Conservation (phyloP, 192 early-diverging fungal genomes). For the Coemansia guatemalensis region DNA sequence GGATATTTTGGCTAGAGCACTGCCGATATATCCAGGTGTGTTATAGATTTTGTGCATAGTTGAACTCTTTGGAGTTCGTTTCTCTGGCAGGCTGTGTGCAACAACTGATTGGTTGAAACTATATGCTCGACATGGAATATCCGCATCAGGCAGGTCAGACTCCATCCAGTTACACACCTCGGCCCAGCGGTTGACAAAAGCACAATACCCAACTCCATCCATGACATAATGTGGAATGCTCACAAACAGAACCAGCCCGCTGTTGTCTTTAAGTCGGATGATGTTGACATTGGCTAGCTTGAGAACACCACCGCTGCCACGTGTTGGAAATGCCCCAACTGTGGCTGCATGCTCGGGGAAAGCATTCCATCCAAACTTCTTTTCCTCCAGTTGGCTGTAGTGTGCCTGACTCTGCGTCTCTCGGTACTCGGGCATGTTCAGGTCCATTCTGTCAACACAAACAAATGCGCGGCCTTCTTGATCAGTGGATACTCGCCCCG, state of each 20-base stretch:
- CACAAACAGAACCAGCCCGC: constrained; percentile 22
- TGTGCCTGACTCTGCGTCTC: constrained; percentile 15
- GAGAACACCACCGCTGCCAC: constrained; percentile 2
- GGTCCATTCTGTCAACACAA: constrained; percentile 5
- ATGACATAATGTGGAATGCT: constrained; percentile 22
- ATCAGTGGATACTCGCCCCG: constrained; percentile 6
- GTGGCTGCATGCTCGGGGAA: constrained; percentile 4
- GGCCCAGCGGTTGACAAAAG: constrained; percentile 27
- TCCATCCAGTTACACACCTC: constrained; percentile 11
- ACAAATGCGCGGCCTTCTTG: constrained; percentile 1
- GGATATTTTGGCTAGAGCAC: constrained; percentile 10
- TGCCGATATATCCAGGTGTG: constrained; percentile 5
- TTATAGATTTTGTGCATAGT: constrained; percentile 17
- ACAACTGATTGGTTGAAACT: constrained; percentile 36
- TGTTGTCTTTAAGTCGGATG: constrained; percentile 18
- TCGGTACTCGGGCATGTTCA: constrained; percentile 30
- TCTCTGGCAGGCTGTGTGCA: constrained; percentile 14
- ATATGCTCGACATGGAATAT: neutral
- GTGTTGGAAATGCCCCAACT: neutral
- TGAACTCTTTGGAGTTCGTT: constrained; percentile 5
- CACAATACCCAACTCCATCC: constrained; percentile 12
- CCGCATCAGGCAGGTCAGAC: neutral
- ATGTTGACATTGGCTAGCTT: constrained; percentile 13
- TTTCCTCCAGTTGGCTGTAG: constrained; percentile 6
- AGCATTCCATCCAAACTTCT: constrained; percentile 14